A percentile compares a stretch with the other conserved stretches of the same genome.
Evolutionary conservation across 202 grass and related monocot genomes (phyloP).

Genomic region (Carex sylvatica): DNA sequence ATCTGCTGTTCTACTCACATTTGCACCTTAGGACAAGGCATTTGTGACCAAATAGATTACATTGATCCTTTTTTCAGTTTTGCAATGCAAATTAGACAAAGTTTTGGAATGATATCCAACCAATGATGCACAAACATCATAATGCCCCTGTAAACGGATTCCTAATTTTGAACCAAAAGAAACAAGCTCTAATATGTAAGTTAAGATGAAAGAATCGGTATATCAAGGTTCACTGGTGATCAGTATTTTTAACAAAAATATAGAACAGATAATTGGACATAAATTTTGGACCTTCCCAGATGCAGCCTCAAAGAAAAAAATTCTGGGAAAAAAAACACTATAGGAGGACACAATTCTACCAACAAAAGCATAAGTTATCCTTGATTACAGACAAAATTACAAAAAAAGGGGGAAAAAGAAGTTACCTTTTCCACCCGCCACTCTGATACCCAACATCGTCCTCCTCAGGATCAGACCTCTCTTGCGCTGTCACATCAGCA

Average conservation of each 20-base stretch:
- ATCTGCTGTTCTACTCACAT: constrained; percentile 1
- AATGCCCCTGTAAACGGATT: not conserved
- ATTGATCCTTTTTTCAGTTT: not conserved
- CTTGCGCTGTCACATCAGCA: not conserved
- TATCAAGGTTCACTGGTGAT: not conserved
- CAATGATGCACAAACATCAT: not conserved
- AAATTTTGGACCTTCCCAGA: not conserved
- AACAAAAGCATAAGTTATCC: not conserved
- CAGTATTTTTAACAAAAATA: not conserved
- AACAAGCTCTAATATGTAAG: not conserved
- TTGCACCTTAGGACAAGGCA: not conserved
- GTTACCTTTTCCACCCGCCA: constrained; percentile 79
- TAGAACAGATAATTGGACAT: not conserved
- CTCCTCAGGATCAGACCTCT: constrained; percentile 31
- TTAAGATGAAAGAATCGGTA: not conserved
- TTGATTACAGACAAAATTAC: not conserved
- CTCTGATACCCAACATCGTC: constrained; percentile 33
- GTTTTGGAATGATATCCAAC: not conserved
- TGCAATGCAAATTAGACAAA: not conserved
- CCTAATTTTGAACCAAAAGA: not conserved
- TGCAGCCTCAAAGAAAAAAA: too few species aligned
- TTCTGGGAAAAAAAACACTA: not conserved
- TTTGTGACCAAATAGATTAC: not conserved
- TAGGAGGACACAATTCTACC: not conserved
- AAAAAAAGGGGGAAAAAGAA: not conserved